Conservation (phyloP, 768 basidiomycete species). For the Pleurotus eryngii region DNA sequence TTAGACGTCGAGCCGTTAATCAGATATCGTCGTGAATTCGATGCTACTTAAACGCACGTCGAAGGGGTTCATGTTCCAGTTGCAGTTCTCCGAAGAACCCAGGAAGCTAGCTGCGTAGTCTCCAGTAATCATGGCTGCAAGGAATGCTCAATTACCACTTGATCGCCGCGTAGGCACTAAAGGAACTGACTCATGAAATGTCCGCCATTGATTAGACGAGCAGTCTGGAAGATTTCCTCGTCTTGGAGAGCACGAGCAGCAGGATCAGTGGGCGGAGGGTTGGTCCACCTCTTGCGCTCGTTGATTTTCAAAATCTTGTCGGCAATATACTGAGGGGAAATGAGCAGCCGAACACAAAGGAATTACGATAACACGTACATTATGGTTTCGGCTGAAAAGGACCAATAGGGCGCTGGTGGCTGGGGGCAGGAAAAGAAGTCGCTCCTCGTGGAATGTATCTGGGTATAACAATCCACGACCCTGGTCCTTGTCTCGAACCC, state of each 20-base stretch:
- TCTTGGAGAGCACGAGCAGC: conserved; percentile 31
- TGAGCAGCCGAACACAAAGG: neutral
- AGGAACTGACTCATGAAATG: conserved; percentile 43
- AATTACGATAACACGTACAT: conserved; percentile 29
- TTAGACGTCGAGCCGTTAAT: neutral
- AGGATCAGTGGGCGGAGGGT: conserved; percentile 34
- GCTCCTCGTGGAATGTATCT: conserved; percentile 52
- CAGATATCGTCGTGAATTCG: neutral
- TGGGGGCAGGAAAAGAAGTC: conserved; percentile 52
- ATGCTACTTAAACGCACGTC: conserved; percentile 25
- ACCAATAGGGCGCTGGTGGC: conserved; percentile 51
- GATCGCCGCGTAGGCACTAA: neutral
- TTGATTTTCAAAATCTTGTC: conserved; percentile 51
- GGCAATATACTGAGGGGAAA: conserved; percentile 45
- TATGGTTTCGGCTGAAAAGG: conserved; percentile 58
- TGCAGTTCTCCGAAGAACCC: conserved; percentile 48
- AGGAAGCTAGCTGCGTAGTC: conserved; percentile 61
- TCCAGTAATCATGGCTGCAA: conserved; percentile 37
- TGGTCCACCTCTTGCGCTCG: conserved; percentile 43
- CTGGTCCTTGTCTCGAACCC: conserved; percentile 42
- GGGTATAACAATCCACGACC: conserved; percentile 52
- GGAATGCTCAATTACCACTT: neutral
- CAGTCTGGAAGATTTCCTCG: conserved; percentile 58
- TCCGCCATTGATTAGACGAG: conserved; percentile 52
- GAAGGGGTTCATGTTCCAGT: conserved; percentile 52